These are phyloP conservation scores for Gaertneriomyces semiglobifer DNA, from an alignment of 192 early-diverging fungal genomes.

Conservation along the genomic window DNA sequence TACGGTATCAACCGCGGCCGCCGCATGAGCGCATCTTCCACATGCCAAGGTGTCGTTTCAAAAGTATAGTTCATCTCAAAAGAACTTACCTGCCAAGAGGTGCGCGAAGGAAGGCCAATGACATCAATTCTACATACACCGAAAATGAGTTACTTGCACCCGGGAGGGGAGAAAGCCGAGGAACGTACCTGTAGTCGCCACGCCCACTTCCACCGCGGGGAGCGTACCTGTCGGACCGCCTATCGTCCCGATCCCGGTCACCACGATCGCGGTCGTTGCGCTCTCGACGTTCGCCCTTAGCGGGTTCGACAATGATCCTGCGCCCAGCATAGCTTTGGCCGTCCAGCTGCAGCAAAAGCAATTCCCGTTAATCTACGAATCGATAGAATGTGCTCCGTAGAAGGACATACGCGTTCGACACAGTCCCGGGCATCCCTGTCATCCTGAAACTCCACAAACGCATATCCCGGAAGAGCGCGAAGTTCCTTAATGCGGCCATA, in stretches of 20 bases:
- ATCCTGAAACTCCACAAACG: slow-evolving; percentile 91
- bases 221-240: slow-evolving; percentile 7
- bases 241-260: not conserved
- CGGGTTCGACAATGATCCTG: slow-evolving; percentile 62
- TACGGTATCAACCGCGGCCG: too few relatives aligned
- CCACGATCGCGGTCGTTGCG: slow-evolving; percentile 23
- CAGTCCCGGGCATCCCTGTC: slow-evolving; percentile 85
- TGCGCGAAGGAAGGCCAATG: not conserved
- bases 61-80: slow-evolving; percentile 8
- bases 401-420: slow-evolving; percentile 62
- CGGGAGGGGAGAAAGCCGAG: not conserved
- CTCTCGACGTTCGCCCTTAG: slow-evolving; percentile 50
- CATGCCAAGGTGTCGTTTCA: not conserved
- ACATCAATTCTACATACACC: slow-evolving; percentile 5
- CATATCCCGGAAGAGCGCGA: slow-evolving; percentile 79
- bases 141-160: not conserved
- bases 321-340: too few relatives aligned
- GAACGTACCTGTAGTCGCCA: not conserved
- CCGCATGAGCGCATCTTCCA: too few relatives aligned
- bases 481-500: slow-evolving; percentile 81
- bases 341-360: too few relatives aligned
- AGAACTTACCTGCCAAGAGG: slow-evolving; percentile 41
- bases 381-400: too few relatives aligned
- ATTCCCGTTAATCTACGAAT: too few relatives aligned
- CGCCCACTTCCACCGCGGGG: not conserved